Percentiles rank a stretch among this genome's conserved stretches.
These are phyloP conservation scores for Serendipita sp. DNA, from an alignment of 768 basidiomycete species.

Conservation along the genomic window DNA sequence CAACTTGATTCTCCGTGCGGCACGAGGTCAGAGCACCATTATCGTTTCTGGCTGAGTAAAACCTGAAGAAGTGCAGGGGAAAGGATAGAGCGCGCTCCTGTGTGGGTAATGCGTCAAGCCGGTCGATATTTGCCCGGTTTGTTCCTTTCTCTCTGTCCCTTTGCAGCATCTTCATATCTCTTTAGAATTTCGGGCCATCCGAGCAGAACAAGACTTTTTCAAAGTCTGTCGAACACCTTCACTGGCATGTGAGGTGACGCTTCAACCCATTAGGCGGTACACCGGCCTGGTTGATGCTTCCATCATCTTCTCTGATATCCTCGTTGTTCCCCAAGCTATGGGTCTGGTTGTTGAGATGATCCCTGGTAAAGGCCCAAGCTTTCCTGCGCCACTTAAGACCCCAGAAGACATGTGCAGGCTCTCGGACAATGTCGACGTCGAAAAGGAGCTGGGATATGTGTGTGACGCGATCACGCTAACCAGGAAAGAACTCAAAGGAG, in stretches of 20 bases:
- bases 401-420: slow-evolving; percentile 60
- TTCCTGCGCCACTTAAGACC: slow-evolving; percentile 69
- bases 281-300: slow-evolving; percentile 78
- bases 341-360: slow-evolving; percentile 93
- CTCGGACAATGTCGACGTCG: slow-evolving; percentile 48
- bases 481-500: slow-evolving; percentile 60
- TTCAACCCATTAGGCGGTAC: slow-evolving; percentile 88
- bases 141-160: slow-evolving; percentile 10
- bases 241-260: slow-evolving; percentile 74
- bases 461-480: slow-evolving; percentile 84
- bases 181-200: slow-evolving; percentile 80
- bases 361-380: slow-evolving; percentile 58
- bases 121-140: slow-evolving; percentile 87
- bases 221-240: slow-evolving; percentile 86
- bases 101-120: slow-evolving; percentile 97
- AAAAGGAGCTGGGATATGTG: slow-evolving; percentile 76
- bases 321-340: slow-evolving; percentile 95
- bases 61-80: slow-evolving; percentile 35
- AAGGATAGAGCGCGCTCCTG: slow-evolving; percentile 80
- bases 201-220: slow-evolving; percentile 83
- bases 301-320: slow-evolving; percentile 97
- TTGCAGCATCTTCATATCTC: not conserved
- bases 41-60: slow-evolving; percentile 1
- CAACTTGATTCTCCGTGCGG: slow-evolving; percentile 79
- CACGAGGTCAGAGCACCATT: slow-evolving; percentile 38